Conservation (phyloP, 805 yeast species). For the Lipomyces starkeyi region DNA sequence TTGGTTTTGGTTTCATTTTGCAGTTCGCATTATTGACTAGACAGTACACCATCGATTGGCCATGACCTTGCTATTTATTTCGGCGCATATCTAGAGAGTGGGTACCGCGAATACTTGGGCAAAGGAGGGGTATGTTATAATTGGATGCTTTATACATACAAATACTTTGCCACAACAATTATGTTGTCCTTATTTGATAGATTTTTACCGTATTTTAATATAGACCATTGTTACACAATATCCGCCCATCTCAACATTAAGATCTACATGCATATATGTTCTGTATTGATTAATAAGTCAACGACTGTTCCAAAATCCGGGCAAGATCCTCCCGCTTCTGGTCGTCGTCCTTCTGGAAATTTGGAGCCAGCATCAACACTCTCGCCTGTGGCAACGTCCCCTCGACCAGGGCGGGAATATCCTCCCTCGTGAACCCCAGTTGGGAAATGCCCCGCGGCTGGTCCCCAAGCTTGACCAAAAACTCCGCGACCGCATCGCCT, state of each 20-base stretch:
- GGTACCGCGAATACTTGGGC: not conserved
- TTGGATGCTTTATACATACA: not conserved
- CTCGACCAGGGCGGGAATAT: slow-evolving; percentile 47
- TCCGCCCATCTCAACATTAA: not conserved
- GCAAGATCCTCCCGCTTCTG: slow-evolving; percentile 42
- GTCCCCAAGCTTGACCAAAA: slow-evolving; percentile 46
- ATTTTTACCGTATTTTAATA: not conserved
- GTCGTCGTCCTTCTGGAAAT: slow-evolving; percentile 44
- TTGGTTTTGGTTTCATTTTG: not conserved
- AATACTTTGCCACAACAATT: not conserved
- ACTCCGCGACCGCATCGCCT: slow-evolving; percentile 47
- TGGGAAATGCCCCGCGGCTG: slow-evolving; percentile 49
- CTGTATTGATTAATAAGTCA: slow-evolving; percentile 33
- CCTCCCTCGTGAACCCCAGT: slow-evolving; percentile 46
- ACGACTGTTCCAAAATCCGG: slow-evolving; percentile 42
- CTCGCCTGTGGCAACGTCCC: slow-evolving; percentile 51
- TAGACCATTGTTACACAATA: too few relatives aligned
- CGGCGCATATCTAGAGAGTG: not conserved
- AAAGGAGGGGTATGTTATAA: not conserved
- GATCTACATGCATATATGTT: not conserved
- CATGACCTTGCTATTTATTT: not conserved
- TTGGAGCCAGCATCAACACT: slow-evolving; percentile 49
- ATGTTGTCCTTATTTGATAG: not conserved
- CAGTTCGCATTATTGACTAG: not conserved
- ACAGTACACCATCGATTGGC: not conserved